These are phyloP conservation scores for Solanum chacoense DNA, from an alignment of 305 asterid genomes.

Conservation along the genomic window DNA sequence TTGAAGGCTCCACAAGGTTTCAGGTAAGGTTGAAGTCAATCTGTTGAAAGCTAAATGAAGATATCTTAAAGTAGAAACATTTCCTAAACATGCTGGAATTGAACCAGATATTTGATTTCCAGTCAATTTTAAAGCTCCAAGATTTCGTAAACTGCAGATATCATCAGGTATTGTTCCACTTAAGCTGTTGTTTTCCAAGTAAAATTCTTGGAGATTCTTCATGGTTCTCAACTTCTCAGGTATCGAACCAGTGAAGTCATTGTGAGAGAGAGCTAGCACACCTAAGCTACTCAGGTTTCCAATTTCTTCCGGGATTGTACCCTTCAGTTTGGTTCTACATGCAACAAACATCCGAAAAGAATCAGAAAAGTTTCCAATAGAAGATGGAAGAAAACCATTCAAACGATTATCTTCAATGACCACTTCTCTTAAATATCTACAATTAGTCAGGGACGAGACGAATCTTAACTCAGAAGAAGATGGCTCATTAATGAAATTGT, in stretches of 20 bases:
- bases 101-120: constrained; percentile 3
- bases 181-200: neutral
- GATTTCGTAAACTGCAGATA: constrained; percentile 1
- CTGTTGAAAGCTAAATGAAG: constrained; percentile 4
- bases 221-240: neutral
- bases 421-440: constrained; percentile 5
- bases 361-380: constrained; percentile 19
- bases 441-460: constrained; percentile 12
- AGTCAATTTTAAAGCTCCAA: neutral
- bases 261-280: neutral
- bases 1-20: neutral
- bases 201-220: constrained; percentile 9
- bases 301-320: constrained; percentile 8
- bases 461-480: constrained; percentile 9
- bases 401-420: constrained; percentile 4
- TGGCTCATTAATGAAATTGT: constrained; percentile 15
- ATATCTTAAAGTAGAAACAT: constrained; percentile 2
- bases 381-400: constrained; percentile 13
- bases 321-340: constrained; percentile 1
- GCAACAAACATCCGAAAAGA: constrained; percentile 2
- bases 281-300: constrained; percentile 10
- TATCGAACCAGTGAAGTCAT: constrained; percentile 2
- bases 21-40: neutral
- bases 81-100: constrained; percentile 11
- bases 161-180: constrained; percentile 2